phyloP scores from a whole-genome alignment of 202 grass and related monocot species.

The Musa balbisiana region DNA sequence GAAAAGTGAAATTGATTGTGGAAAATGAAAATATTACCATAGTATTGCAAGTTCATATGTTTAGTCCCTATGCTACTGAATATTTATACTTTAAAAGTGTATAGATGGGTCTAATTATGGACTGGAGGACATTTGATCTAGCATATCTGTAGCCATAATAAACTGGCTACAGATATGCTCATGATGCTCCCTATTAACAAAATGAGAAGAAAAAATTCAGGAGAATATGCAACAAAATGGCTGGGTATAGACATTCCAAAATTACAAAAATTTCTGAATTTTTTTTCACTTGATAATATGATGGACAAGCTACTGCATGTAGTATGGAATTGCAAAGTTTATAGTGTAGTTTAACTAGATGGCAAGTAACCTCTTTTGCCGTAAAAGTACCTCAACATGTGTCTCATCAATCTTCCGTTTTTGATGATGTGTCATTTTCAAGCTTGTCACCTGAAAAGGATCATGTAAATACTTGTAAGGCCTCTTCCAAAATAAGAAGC shows the following conservation, averaged over 20 bases:
- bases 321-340: not conserved
- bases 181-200: not conserved
- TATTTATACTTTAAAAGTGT: not conserved
- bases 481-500: not conserved
- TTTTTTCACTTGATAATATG: not conserved
- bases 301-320: not conserved
- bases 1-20: not conserved
- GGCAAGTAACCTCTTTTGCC: not conserved
- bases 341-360: not conserved
- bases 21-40: not conserved
- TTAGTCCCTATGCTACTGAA: no score
- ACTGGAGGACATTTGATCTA: not conserved
- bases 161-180: no score
- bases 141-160: not conserved
- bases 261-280: no score
- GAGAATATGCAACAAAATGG: not conserved
- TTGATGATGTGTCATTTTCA: constrained; percentile 98
- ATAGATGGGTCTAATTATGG: not conserved
- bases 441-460: constrained; percentile 69
- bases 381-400: constrained; percentile 83
- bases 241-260: no score
- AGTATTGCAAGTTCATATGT: no score
- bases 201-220: constrained; percentile 2
- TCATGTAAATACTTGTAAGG: constrained; percentile 7
- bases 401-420: constrained; percentile 98